Evolutionary conservation across 2,329 filamentous ascomycete genomes (phyloP).

Genomic region (Aaosphaeria pasadenensis): DNA sequence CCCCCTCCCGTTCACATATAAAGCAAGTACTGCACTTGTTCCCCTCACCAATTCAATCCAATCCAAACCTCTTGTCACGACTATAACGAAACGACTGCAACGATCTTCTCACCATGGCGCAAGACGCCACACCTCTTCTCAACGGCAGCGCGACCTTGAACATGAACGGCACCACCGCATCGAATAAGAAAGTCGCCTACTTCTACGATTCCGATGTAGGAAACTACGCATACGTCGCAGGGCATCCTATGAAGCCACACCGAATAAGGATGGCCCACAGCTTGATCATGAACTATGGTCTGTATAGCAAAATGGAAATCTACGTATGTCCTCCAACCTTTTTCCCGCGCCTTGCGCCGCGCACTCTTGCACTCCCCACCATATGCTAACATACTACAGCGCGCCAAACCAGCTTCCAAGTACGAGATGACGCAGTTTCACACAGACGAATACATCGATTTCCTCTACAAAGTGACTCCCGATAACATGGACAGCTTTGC

Average conservation of each 20-base stretch:
- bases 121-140: slow-evolving; percentile 1
- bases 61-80: no score
- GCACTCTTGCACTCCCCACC: neutral
- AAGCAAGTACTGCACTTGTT: no score
- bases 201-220: slow-evolving; percentile 99
- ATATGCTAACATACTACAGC: slow-evolving; percentile 23
- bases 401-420: slow-evolving; percentile 54
- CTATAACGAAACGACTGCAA: neutral
- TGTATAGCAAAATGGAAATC: slow-evolving; percentile 73
- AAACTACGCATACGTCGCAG: slow-evolving; percentile 90
- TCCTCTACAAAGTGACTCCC: slow-evolving; percentile 82
- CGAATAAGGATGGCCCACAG: slow-evolving; percentile 64
- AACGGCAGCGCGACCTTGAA: neutral
- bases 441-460: slow-evolving; percentile 71
- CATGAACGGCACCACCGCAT: slow-evolving; percentile 14
- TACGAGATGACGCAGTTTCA: slow-evolving; percentile 73
- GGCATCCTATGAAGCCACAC: slow-evolving; percentile 67
- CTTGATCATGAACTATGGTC: slow-evolving; percentile 68
- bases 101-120: slow-evolving; percentile 1
- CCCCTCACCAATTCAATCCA: no score
- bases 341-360: neutral
- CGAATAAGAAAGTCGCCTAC: slow-evolving; percentile 81
- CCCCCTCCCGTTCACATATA: no score
- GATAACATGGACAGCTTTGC: slow-evolving; percentile 96
- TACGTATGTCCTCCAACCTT: slow-evolving; percentile 50